Evolutionary conservation across 2,329 filamentous ascomycete genomes (phyloP).

Genomic region (Pleurostoma richardsiae): DNA sequence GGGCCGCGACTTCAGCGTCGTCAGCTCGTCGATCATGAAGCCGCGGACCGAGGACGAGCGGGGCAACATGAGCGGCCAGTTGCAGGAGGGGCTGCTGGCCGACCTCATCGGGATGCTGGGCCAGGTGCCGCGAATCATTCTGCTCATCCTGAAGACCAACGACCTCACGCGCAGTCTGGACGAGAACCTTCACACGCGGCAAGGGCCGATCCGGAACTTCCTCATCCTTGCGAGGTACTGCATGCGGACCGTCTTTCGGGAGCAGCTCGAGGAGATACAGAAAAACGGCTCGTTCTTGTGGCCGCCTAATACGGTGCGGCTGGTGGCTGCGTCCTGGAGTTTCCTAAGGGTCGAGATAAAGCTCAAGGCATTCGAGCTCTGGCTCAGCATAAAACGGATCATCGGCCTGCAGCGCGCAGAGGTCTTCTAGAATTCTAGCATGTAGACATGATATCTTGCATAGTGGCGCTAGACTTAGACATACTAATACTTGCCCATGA

Average conservation of each 20-base stretch:
- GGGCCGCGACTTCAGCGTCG: constrained; percentile 78
- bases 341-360: constrained; percentile 58
- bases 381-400: constrained; percentile 49
- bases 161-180: constrained; percentile 91
- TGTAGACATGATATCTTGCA: background rate
- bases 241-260: constrained; percentile 59
- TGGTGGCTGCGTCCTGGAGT: constrained; percentile 52
- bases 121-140: constrained; percentile 83
- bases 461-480: background rate
- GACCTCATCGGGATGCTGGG: constrained; percentile 85
- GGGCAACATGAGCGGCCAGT: constrained; percentile 74
- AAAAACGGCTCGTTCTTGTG: constrained; percentile 49
- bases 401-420: constrained; percentile 19
- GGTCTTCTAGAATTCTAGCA: background rate
- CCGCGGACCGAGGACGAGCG: constrained; percentile 72
- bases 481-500: no score
- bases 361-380: constrained; percentile 59
- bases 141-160: constrained; percentile 96
- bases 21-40: constrained; percentile 54
- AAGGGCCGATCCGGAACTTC: constrained; percentile 60
- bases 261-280: constrained; percentile 55
- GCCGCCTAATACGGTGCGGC: constrained; percentile 49
- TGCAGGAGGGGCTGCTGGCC: constrained; percentile 83
- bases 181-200: constrained; percentile 76
- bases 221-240: constrained; percentile 67